Percentiles rank a stretch among this genome's conserved stretches.
Evolutionary conservation across 768 basidiomycete species (phyloP).

Genomic region (Mycena metata): DNA sequence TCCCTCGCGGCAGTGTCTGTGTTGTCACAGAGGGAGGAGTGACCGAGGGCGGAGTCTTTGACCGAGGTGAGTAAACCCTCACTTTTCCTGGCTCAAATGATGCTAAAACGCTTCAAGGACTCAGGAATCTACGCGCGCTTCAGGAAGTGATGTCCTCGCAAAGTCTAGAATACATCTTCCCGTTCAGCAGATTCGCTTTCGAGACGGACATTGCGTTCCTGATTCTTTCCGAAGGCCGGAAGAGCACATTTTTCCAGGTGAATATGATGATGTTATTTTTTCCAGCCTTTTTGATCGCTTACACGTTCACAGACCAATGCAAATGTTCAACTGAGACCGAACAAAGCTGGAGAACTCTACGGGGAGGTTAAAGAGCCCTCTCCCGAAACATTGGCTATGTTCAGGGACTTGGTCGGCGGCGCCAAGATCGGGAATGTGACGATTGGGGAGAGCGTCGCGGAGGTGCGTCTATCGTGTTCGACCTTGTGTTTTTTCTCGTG

Average conservation of each 20-base stretch:
- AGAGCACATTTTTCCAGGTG: conserved; percentile 83
- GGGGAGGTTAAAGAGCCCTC: conserved; percentile 64
- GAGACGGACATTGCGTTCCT: conserved; percentile 80
- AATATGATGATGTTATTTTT: conserved; percentile 8
- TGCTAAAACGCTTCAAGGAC: conserved; percentile 54
- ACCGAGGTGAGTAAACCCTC: conserved; percentile 58
- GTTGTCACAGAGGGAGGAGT: conserved; percentile 77
- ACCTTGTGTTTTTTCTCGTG: background rate
- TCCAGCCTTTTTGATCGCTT: background rate
- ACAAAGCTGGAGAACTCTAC: conserved; percentile 58
- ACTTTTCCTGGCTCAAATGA: background rate
- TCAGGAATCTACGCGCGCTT: conserved; percentile 72
- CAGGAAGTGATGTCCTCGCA: conserved; percentile 77
- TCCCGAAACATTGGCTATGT: conserved; percentile 62
- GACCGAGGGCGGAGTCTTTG: conserved; percentile 74
- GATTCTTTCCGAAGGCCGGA: conserved; percentile 71
- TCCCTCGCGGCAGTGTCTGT: conserved; percentile 71
- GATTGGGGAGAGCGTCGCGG: conserved; percentile 68
- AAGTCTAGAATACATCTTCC: conserved; percentile 80
- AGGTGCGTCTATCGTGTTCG: conserved; percentile 55
- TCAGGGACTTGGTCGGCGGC: conserved; percentile 71
- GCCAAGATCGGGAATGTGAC: conserved; percentile 70
- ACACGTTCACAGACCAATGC: conserved; percentile 64
- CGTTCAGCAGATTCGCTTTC: conserved; percentile 80
- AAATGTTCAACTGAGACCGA: conserved; percentile 62